phyloP scores from a whole-genome alignment of 805 yeast species.

The Saturnispora gosingensis region DNA sequence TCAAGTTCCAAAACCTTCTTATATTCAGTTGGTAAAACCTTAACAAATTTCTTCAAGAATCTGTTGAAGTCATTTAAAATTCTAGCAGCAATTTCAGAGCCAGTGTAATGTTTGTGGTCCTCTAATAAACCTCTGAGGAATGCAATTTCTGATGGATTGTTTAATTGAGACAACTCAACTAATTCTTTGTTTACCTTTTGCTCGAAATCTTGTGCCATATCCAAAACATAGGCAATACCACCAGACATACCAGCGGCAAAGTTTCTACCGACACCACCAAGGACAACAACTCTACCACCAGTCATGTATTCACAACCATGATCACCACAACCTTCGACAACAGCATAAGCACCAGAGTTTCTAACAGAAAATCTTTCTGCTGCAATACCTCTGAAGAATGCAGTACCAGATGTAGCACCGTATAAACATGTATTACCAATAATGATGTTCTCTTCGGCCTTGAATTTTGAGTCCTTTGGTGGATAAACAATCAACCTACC shows the following conservation, averaged over 20 bases:
- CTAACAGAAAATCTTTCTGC: slow-evolving; percentile 98
- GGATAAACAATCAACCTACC: slow-evolving; percentile 91
- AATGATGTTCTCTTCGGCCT: slow-evolving; percentile 92
- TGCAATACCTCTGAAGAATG: slow-evolving; percentile 92
- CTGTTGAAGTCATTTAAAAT: slow-evolving; percentile 82
- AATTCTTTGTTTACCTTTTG: slow-evolving; percentile 72
- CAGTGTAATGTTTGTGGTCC: slow-evolving; percentile 92
- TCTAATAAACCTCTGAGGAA: slow-evolving; percentile 87
- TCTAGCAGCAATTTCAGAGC: slow-evolving; percentile 79
- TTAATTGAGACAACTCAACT: slow-evolving; percentile 67
- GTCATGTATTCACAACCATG: slow-evolving; percentile 99
- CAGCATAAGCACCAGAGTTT: slow-evolving; percentile 97
- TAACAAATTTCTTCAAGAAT: slow-evolving; percentile 79
- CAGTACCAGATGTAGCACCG: slow-evolving; percentile 94
- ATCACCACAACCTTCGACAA: slow-evolving; percentile 95
- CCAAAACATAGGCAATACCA: slow-evolving; percentile 95
- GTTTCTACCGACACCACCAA: slow-evolving; percentile 86
- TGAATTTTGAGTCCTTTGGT: slow-evolving; percentile 72
- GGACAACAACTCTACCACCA: slow-evolving; percentile 93
- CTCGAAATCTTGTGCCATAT: slow-evolving; percentile 86
- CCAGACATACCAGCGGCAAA: slow-evolving; percentile 99
- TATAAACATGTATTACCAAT: slow-evolving; percentile 96
- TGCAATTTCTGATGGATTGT: slow-evolving; percentile 89
- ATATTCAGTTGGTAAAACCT: slow-evolving; percentile 88
- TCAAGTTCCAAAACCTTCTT: slow-evolving; percentile 80